A percentile compares a stretch with the other conserved stretches of the same genome.
Conservation (phyloP, 768 basidiomycete genomes). For the Lyophyllum semitale region DNA sequence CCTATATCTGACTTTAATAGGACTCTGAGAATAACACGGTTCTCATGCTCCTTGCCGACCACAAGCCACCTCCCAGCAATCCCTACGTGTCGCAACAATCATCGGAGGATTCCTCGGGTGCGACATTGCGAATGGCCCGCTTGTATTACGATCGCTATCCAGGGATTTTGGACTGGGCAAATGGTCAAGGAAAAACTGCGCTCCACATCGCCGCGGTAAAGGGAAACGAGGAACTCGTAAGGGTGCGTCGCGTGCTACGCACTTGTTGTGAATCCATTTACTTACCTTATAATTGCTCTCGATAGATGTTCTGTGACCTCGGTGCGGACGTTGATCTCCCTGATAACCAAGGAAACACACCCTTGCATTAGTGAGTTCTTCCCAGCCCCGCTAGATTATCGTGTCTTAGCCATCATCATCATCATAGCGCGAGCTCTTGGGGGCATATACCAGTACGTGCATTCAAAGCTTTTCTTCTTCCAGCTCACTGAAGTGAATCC, state of each 20-base stretch:
- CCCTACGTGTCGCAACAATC: conserved; percentile 48
- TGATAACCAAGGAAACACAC: conserved; percentile 90
- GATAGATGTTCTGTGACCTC: conserved; percentile 86
- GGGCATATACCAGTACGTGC: conserved; percentile 72
- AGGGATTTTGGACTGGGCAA: conserved; percentile 90
- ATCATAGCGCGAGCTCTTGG: conserved; percentile 80
- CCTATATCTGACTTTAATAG: conserved; percentile 37
- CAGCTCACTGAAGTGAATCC: conserved; percentile 10
- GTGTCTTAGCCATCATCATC: background rate
- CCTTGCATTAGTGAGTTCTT: conserved; percentile 83
- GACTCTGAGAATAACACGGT: conserved; percentile 93
- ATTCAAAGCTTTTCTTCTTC: conserved; percentile 4
- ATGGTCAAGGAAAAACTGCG: conserved; percentile 86
- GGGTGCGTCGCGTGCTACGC: conserved; percentile 50
- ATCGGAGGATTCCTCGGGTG: conserved; percentile 66
- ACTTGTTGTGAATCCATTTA: conserved; percentile 1
- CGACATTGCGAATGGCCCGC: conserved; percentile 83
- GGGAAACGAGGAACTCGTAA: conserved; percentile 87
- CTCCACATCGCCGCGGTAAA: conserved; percentile 86
- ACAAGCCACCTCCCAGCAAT: conserved; percentile 53
- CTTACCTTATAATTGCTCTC: conserved; percentile 2
- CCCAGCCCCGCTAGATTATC: conserved; percentile 7
- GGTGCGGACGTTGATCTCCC: conserved; percentile 89
- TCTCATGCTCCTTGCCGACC: conserved; percentile 88
- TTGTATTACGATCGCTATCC: conserved; percentile 86